phyloP scores from a whole-genome alignment of 176 grass and related monocot species.

The Cocos nucifera region DNA sequence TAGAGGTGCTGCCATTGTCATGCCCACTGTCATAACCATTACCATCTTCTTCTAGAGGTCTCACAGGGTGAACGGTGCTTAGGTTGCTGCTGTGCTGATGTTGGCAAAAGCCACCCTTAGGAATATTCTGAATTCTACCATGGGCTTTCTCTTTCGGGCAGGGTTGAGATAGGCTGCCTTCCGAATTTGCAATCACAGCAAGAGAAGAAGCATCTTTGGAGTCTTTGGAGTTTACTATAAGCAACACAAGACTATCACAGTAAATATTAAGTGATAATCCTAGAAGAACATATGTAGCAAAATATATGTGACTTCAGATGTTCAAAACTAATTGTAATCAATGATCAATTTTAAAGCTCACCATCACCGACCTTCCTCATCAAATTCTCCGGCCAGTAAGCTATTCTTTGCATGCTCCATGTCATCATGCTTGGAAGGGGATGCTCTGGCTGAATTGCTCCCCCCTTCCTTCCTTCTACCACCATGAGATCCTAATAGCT shows the following conservation, averaged over 20 bases:
- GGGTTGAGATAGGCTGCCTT: slow-evolving; percentile 7
- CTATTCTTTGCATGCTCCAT: slow-evolving; percentile 51
- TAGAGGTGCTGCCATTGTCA: slow-evolving; percentile 21
- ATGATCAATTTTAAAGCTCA: not conserved
- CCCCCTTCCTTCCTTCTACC: slow-evolving; percentile 22
- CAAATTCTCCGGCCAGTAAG: slow-evolving; percentile 48
- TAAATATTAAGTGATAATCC: not conserved
- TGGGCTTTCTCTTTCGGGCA: not conserved
- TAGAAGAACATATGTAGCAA: slow-evolving; percentile 4
- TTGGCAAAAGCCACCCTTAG: not conserved
- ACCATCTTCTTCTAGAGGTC: slow-evolving; percentile 14
- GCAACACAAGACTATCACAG: slow-evolving; percentile 1
- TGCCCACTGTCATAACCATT: slow-evolving; percentile 31
- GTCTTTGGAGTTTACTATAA: slow-evolving; percentile 10
- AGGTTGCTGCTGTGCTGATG: not conserved
- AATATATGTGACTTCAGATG: not conserved
- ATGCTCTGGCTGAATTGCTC: slow-evolving; percentile 39
- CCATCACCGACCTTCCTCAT: slow-evolving; percentile 22
- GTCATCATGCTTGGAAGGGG: slow-evolving; percentile 42
- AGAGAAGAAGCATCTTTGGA: slow-evolving; percentile 15
- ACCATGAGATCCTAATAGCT: slow-evolving; percentile 50
- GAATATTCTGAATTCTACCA: not conserved
- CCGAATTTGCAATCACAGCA: slow-evolving; percentile 8
- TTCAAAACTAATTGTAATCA: no score
- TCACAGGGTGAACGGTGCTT: slow-evolving; percentile 4